phyloP scores from a whole-genome alignment of 2,329 filamentous ascomycete species.

The Stachybotrys chlorohalonatus region DNA sequence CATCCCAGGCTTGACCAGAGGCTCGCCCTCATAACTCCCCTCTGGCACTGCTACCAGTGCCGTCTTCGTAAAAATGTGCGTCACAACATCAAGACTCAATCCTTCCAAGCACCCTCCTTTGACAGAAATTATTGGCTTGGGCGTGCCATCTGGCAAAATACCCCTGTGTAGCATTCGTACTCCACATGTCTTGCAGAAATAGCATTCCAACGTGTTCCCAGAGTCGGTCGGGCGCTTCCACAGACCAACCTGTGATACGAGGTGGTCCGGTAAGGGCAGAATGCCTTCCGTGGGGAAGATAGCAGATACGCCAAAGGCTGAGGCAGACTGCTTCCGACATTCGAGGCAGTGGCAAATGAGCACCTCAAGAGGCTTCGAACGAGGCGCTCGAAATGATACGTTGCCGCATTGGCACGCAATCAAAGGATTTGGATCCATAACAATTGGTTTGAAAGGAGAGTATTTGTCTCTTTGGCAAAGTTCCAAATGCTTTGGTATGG shows the following conservation, averaged over 20 bases:
- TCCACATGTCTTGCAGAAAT: slow-evolving; percentile 32
- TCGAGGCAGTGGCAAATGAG: slow-evolving; percentile 38
- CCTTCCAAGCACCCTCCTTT: slow-evolving; percentile 37
- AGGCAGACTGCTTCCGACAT: slow-evolving; percentile 34
- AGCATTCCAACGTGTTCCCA: slow-evolving; percentile 33
- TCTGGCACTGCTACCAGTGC: slow-evolving; percentile 35
- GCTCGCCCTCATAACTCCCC: slow-evolving; percentile 15
- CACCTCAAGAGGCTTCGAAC: slow-evolving; percentile 22
- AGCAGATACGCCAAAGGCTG: slow-evolving; percentile 36
- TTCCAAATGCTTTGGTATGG: too few relatives aligned
- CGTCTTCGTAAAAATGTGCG: slow-evolving; percentile 35
- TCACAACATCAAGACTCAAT: slow-evolving; percentile 26
- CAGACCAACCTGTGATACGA: slow-evolving; percentile 21
- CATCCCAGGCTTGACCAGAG: background rate
- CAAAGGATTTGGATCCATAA: slow-evolving; percentile 8
- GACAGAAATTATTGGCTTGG: slow-evolving; percentile 27
- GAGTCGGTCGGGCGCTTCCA: slow-evolving; percentile 29
- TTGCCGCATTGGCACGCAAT: slow-evolving; percentile 30
- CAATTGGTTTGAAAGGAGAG: background rate
- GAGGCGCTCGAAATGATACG: slow-evolving; percentile 25
- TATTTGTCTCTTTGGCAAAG: too few relatives aligned
- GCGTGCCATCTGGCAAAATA: slow-evolving; percentile 25
- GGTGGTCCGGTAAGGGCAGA: slow-evolving; percentile 26
- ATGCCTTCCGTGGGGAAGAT: slow-evolving; percentile 30
- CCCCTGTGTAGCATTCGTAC: slow-evolving; percentile 37